A percentile compares a stretch with the other conserved stretches of the same genome.
Evolutionary conservation across 768 basidiomycete genomes (phyloP).

Genomic region (Leccinum fibrillosum): DNA sequence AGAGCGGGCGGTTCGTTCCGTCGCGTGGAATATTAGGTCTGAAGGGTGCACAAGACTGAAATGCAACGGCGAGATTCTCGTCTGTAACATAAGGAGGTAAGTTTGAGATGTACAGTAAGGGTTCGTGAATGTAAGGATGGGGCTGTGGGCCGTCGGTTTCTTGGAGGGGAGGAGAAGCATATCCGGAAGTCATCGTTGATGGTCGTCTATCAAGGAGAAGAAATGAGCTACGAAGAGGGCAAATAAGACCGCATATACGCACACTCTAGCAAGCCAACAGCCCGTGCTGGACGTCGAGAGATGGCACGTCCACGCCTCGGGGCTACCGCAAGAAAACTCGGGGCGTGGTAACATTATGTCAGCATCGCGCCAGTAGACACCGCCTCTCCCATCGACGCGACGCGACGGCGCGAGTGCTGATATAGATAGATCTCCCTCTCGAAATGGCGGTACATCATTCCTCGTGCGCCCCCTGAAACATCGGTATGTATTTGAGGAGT

Average conservation of each 20-base stretch:
- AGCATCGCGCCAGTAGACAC: constrained; percentile 14
- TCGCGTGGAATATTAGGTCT: constrained; percentile 74
- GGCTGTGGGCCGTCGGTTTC: constrained; percentile 36
- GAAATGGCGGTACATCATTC: not conserved
- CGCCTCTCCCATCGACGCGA: not conserved
- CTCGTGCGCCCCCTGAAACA: not conserved
- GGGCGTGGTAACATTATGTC: constrained; percentile 34
- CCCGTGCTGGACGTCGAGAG: constrained; percentile 31
- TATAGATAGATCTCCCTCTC: not conserved
- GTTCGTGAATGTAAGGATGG: constrained; percentile 85
- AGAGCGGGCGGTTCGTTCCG: constrained; percentile 45
- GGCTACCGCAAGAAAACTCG: constrained; percentile 29
- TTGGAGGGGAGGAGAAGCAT: constrained; percentile 31
- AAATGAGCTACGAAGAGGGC: not conserved
- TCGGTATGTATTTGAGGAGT: not conserved
- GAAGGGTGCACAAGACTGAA: constrained; percentile 76
- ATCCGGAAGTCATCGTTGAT: constrained; percentile 37
- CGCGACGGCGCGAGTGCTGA: not conserved
- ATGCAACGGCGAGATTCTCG: constrained; percentile 70
- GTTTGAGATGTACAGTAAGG: constrained; percentile 76
- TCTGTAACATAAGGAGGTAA: constrained; percentile 72
- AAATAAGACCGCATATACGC: constrained; percentile 3
- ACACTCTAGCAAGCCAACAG: constrained; percentile 30
- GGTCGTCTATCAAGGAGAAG: constrained; percentile 25
- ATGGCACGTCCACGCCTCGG: constrained; percentile 24